Conservation (phyloP, 1,284 basidiomycete genomes). For the Cryptococcus depauperatus region DNA sequence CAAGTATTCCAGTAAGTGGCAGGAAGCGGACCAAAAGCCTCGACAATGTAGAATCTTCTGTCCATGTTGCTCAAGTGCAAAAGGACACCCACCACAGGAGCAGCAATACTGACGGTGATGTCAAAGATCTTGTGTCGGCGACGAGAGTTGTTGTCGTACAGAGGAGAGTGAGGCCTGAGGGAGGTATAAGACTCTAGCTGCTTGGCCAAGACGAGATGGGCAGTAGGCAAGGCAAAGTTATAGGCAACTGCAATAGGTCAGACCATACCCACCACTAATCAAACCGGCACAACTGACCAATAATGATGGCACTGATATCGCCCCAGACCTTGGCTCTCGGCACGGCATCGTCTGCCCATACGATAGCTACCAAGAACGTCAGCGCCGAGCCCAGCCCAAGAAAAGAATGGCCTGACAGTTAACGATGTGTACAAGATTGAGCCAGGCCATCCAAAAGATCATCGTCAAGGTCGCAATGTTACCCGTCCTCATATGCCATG, state of each 20-base stretch:
- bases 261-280: not conserved
- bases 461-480: conserved; percentile 37
- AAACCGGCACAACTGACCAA: conserved; percentile 14
- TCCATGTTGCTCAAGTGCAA: conserved; percentile 32
- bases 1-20: conserved; percentile 38
- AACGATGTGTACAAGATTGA: conserved; percentile 31
- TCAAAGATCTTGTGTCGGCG: conserved; percentile 26
- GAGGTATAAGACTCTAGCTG: conserved; percentile 36
- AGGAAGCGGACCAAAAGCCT: conserved; percentile 28
- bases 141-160: conserved; percentile 25
- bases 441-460: conserved; percentile 36
- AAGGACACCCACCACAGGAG: conserved; percentile 29
- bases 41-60: conserved; percentile 32
- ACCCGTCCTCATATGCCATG: conserved; percentile 35
- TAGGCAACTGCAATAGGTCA: conserved; percentile 26
- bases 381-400: not conserved
- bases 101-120: conserved; percentile 16
- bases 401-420: conserved; percentile 21
- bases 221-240: conserved; percentile 36
- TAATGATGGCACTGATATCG: conserved; percentile 22
- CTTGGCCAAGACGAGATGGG: conserved; percentile 35
- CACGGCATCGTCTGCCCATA: conserved; percentile 25
- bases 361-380: conserved; percentile 13
- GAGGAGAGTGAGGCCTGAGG: conserved; percentile 28
- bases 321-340: conserved; percentile 29